Evolutionary conservation across 805 yeast genomes (phyloP).

Genomic region (Blastobotrys robertii): DNA sequence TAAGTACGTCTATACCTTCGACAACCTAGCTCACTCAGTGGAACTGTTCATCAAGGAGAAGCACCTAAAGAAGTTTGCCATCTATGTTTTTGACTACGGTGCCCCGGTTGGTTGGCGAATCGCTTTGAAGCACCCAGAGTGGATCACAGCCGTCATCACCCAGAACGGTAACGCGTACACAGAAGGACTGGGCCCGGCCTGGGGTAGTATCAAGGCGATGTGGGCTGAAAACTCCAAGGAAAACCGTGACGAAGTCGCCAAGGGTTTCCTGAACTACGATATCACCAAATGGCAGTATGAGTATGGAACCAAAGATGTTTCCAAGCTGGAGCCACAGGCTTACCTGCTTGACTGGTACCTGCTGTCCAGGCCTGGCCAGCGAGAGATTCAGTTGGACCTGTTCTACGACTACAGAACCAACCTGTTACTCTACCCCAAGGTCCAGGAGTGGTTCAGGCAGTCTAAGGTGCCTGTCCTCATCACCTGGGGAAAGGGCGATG

Average conservation of each 20-base stretch:
- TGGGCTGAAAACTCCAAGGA: constrained; percentile 23
- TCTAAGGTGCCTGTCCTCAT: constrained; percentile 30
- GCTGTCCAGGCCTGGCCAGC: constrained; percentile 21
- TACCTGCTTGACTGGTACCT: constrained; percentile 26
- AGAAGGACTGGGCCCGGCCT: constrained; percentile 33
- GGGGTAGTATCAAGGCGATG: constrained; percentile 29
- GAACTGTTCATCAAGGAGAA: constrained; percentile 24
- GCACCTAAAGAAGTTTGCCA: constrained; percentile 18
- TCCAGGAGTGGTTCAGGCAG: constrained; percentile 28
- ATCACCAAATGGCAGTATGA: constrained; percentile 26
- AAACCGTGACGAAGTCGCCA: constrained; percentile 9
- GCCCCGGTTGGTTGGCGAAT: constrained; percentile 35
- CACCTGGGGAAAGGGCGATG: constrained; percentile 34
- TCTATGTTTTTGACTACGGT: constrained; percentile 38
- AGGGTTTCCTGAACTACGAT: constrained; percentile 10
- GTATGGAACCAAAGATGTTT: constrained; percentile 24
- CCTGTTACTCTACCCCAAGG: constrained; percentile 28
- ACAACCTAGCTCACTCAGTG: constrained; percentile 26
- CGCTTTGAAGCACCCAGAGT: constrained; percentile 27
- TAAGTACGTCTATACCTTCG: constrained; percentile 26
- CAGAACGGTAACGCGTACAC: constrained; percentile 40
- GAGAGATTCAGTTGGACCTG: constrained; percentile 27
- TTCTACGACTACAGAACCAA: constrained; percentile 32
- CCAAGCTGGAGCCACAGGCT: constrained; percentile 27
- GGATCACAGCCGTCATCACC: constrained; percentile 27